A percentile compares a stretch with the other conserved stretches of the same genome.
phyloP scores from a whole-genome alignment of 352 stramenopile genomes.

The Phytophthora lateralis region DNA sequence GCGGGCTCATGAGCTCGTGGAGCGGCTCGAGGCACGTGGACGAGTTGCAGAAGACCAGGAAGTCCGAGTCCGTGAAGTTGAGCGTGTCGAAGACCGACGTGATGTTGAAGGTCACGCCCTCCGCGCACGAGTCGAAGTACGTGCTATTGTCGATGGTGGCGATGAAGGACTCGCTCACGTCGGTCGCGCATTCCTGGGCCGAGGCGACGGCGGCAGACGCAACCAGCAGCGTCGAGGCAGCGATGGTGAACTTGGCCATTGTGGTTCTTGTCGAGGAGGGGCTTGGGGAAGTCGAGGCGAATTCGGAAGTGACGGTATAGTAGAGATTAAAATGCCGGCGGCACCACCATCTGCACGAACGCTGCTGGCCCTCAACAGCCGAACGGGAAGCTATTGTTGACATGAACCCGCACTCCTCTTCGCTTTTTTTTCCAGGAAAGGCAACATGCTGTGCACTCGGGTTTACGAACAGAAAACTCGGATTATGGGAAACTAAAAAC shows the following conservation, averaged over 20 bases:
- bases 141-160: conserved; percentile 51
- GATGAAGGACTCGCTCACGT: conserved; percentile 42
- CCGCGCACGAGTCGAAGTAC: conserved; percentile 58
- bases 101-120: conserved; percentile 56
- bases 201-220: conserved; percentile 17
- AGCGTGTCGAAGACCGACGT: conserved; percentile 49
- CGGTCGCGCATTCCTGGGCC: conserved; percentile 41
- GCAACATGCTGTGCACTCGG: not conserved
- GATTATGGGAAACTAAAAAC: not conserved
- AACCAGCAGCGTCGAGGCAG: conserved; percentile 31
- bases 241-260: conserved; percentile 30
- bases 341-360: too few relatives aligned
- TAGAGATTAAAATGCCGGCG: not conserved
- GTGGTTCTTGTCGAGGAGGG: not conserved
- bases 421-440: not conserved
- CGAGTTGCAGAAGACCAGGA: conserved; percentile 65
- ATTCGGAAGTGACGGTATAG: conserved; percentile 19
- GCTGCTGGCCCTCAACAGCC: too few relatives aligned
- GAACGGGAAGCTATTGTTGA: conserved; percentile 3
- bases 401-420: not conserved
- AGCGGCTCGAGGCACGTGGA: conserved; percentile 58
- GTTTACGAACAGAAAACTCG: not conserved
- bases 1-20: conserved; percentile 49
- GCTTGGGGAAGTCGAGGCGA: conserved; percentile 18
- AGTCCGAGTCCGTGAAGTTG: conserved; percentile 50